Evolutionary conservation across 208 protist genomes (phyloP), one percentile per base, ranked within the genome.

Genomic region (Wallacemonas sp.): DNA sequence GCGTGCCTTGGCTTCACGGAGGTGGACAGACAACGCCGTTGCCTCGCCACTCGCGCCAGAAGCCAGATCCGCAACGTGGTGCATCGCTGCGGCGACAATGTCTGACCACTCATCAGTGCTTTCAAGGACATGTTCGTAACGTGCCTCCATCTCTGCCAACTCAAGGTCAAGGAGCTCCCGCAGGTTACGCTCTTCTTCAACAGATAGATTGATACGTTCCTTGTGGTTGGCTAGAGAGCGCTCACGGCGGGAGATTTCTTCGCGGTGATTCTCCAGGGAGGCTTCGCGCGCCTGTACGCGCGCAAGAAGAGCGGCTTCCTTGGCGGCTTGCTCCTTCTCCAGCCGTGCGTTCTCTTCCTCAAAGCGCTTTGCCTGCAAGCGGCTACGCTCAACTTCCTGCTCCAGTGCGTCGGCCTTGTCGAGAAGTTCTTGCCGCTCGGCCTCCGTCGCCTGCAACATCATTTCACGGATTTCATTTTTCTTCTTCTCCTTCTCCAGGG

Each of bases 401-500:
- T 54, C 39, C 16, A 67, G 11, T 1, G 54, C 61, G 21, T 72
- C 26, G 19, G 69, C 63, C 19, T 70, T 43, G n/a, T 70, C 56
- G 27, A 72, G 38, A 23, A 69, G 43, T 26, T 63, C 41, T 23
- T 71, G 63, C 29, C 56, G 54, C 16, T 67, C 76, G n/a, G 65
- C 78, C 62, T 85, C 69, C 32, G 76, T 83, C 39, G 78, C 75
- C 48, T 65, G 57, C 44, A 83, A 56, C 72, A 85, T 67, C 32
- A 49, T 62, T 23, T 85, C 76, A n/a, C 61, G 71, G 1, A 85
- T 70, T 52, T 85, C 43, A 61, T 68, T 81, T 68, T 82, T 68
- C 39, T 82, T 61, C 2, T 78, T 70, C 66, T 83, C 80, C 38
- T 66, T 65, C 80, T 87, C 72, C 46, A 90, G 63, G 39, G 71